These are phyloP conservation scores for Myriosclerotinia duriaeana DNA, from an alignment of 2,329 filamentous ascomycete species.

Conservation along the genomic window DNA sequence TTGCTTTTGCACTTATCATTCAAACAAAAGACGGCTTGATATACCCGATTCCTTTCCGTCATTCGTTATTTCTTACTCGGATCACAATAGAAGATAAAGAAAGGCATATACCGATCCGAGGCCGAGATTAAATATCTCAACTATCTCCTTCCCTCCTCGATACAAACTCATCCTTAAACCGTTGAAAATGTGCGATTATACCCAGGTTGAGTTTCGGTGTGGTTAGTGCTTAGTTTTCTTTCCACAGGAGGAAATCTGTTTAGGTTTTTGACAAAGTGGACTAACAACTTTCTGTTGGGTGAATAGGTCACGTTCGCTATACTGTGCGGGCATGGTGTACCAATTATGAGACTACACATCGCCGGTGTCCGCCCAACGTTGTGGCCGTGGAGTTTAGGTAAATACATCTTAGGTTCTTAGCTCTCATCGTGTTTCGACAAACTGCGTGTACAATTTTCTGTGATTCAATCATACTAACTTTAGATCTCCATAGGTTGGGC, in stretches of 20 bases:
- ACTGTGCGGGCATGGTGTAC: constrained; percentile 57
- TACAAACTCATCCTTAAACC: not conserved
- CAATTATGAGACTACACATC: constrained; percentile 51
- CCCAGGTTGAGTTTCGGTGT: constrained; percentile 57
- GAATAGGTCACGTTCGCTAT: constrained; percentile 50
- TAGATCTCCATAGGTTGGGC: constrained; percentile 32
- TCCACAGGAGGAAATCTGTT: not conserved
- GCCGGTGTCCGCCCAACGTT: constrained; percentile 55
- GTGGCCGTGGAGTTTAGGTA: constrained; percentile 40
- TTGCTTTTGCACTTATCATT: not conserved
- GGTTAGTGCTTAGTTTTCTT: constrained; percentile 13
- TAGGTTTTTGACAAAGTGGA: constrained; percentile 4
- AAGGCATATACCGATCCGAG: constrained; percentile 16
- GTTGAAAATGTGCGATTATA: constrained; percentile 56
- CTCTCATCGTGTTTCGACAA: constrained; percentile 3
- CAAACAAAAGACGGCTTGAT: not conserved
- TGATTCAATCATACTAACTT: constrained; percentile 26
- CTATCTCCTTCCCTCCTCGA: constrained; percentile 3
- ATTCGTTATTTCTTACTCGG: constrained; percentile 4
- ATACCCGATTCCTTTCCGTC: not conserved
- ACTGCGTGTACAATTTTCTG: not conserved
- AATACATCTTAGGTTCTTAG: constrained; percentile 19
- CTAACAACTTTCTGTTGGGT: constrained; percentile 4
- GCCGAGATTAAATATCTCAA: constrained; percentile 11
- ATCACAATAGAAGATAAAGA: constrained; percentile 8